Percentiles rank a stretch among this genome's conserved stretches.
Evolutionary conservation across 139 green algal genomes (phyloP).

Genomic region (Pseudopediastrum boryanum): DNA sequence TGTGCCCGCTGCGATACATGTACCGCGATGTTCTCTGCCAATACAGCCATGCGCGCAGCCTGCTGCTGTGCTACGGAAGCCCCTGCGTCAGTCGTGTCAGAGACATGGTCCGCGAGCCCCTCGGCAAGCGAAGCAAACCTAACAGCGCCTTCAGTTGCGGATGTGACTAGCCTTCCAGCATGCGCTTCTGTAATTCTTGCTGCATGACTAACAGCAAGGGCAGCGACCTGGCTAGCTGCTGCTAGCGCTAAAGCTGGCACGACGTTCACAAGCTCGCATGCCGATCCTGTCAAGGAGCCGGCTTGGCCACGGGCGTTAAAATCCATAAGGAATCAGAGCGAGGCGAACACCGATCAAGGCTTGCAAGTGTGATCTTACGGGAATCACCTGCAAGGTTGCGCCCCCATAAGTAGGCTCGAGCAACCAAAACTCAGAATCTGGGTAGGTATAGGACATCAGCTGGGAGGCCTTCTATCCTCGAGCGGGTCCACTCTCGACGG

Average conservation of each 20-base stretch:
- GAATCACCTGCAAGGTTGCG: not conserved
- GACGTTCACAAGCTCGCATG: not conserved
- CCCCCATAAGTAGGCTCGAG: not conserved
- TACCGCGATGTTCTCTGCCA: not conserved
- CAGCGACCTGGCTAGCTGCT: constrained; percentile 6
- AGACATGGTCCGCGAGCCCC: not conserved
- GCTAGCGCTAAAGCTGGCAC: constrained; percentile 7
- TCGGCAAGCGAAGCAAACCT: not conserved
- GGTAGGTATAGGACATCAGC: not conserved
- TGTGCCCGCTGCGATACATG: constrained; percentile 1
- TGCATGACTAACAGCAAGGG: not conserved
- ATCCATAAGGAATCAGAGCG: not conserved
- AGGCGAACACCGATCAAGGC: not conserved
- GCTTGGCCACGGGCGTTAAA: not conserved
- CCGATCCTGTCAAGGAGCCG: not conserved
- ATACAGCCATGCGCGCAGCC: not conserved
- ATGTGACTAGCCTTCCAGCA: not conserved
- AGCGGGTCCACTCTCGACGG: too few relatives aligned
- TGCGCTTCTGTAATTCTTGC: not conserved
- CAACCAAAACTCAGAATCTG: not conserved
- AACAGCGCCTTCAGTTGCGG: not conserved
- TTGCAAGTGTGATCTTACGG: not conserved
- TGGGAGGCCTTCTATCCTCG: too few relatives aligned
- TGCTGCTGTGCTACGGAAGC: not conserved
- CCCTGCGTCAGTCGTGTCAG: not conserved